phyloP scores from a whole-genome alignment of 495 filamentous ascomycete genomes.

The Neurospora sp. region DNA sequence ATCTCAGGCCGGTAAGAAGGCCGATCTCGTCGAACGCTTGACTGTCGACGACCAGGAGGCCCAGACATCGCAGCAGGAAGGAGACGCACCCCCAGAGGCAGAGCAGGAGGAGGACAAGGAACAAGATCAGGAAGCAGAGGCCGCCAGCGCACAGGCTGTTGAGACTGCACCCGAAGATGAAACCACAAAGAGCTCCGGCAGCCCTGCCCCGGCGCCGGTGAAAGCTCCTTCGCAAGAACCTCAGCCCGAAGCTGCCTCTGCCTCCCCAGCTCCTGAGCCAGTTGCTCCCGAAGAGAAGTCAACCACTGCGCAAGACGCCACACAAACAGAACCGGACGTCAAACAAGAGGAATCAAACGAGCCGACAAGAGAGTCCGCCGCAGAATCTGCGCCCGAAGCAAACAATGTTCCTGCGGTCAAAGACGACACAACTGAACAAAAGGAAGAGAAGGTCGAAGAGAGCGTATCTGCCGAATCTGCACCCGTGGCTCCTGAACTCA shows the following conservation, averaged over 20 bases:
- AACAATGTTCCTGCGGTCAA: background rate
- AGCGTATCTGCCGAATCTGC: slow-evolving; percentile 1
- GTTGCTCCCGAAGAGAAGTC: background rate
- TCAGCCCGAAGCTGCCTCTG: background rate
- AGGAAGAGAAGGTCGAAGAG: background rate
- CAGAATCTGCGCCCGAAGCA: background rate
- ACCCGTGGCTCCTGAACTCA: slow-evolving; percentile 12
- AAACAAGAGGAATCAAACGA: background rate
- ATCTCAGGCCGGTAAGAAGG: slow-evolving; percentile 45
- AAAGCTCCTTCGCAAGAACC: slow-evolving; percentile 1
- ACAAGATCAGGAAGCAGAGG: background rate
- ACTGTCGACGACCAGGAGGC: slow-evolving; percentile 19
- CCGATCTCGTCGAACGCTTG: slow-evolving; percentile 45
- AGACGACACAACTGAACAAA: background rate
- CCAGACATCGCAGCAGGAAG: background rate
- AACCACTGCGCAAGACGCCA: background rate
- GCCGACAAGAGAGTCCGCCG: background rate
- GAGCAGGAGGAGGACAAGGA: background rate
- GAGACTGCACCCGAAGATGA: slow-evolving; percentile 7
- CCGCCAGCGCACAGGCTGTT: slow-evolving; percentile 8
- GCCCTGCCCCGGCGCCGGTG: slow-evolving; percentile 5
- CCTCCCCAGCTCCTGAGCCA: background rate
- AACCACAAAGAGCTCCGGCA: slow-evolving; percentile 4
- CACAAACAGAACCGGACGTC: background rate
- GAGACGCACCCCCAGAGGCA: background rate